phyloP scores from a whole-genome alignment of 176 grass and related monocot species.

The Urochloa ruziziensis region DNA sequence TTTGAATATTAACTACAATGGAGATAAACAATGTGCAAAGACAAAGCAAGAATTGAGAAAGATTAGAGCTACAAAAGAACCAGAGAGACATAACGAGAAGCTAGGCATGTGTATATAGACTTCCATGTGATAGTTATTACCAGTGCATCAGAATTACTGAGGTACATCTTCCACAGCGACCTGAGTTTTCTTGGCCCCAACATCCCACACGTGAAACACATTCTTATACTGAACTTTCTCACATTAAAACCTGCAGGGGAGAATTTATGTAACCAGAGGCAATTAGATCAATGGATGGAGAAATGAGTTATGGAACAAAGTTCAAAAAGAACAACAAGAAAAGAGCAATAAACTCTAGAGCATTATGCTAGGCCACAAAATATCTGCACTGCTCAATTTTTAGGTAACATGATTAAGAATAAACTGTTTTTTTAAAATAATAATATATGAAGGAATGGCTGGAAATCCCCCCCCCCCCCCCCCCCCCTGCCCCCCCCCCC shows the following conservation, averaged over 20 bases:
- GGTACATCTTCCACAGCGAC: conserved; percentile 84
- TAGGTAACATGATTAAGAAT: conserved; percentile 3
- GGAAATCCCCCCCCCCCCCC: too few relatives aligned
- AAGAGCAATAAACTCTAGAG: not conserved
- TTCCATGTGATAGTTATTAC: conserved; percentile 42
- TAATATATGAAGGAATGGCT: not conserved
- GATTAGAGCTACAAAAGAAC: not conserved
- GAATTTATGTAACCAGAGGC: not conserved
- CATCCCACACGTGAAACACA: conserved; percentile 95
- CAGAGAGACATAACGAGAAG: conserved; percentile 3
- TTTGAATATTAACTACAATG: not conserved
- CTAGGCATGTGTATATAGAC: not conserved
- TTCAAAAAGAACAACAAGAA: not conserved
- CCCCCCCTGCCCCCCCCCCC: too few relatives aligned
- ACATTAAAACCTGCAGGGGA: conserved; percentile 76
- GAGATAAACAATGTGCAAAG: not conserved
- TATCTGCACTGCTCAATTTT: not conserved
- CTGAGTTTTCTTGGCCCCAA: conserved; percentile 95
- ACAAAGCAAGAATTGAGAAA: conserved; percentile 5
- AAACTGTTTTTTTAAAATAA: not conserved
- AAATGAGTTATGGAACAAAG: not conserved
- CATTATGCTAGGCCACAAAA: not conserved
- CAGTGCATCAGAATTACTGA: conserved; percentile 88
- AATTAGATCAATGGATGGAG: not conserved
- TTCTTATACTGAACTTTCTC: conserved; percentile 97